These are phyloP conservation scores for Xylariaceae sp. DNA, from an alignment of 2,329 filamentous ascomycete species.

Conservation along the genomic window DNA sequence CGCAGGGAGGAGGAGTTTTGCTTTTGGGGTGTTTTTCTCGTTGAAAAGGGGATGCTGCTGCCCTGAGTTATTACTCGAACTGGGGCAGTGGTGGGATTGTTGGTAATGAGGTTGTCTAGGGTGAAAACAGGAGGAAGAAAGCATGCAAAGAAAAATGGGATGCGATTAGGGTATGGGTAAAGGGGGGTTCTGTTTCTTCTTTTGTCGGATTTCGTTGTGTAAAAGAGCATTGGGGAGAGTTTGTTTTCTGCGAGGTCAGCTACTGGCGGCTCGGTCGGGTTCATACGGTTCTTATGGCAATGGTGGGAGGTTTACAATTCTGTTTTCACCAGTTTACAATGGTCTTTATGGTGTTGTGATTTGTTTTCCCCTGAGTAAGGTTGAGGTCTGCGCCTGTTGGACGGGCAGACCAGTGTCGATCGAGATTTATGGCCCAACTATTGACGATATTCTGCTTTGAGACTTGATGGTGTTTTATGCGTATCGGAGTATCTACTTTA, in stretches of 20 bases:
- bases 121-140: background rate
- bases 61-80: slow-evolving; percentile 11
- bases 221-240: slow-evolving; percentile 18
- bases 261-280: slow-evolving; percentile 13
- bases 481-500: too few relatives aligned
- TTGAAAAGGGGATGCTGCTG: background rate
- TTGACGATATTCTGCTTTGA: too few relatives aligned
- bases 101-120: slow-evolving; percentile 12
- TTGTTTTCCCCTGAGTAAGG: too few relatives aligned
- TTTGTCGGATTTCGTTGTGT: slow-evolving; percentile 4
- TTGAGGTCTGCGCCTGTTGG: too few relatives aligned
- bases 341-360: slow-evolving; percentile 12
- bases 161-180: slow-evolving; percentile 8
- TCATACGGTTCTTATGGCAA: slow-evolving; percentile 6
- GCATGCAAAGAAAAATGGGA: slow-evolving; percentile 8
- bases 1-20: background rate
- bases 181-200: slow-evolving; percentile 7
- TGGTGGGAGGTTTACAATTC: slow-evolving; percentile 9
- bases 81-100: slow-evolving; percentile 11
- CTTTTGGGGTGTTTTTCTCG: background rate
- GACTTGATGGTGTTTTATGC: too few relatives aligned
- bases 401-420: too few relatives aligned
- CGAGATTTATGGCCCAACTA: too few relatives aligned
- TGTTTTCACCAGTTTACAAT: slow-evolving; percentile 16
- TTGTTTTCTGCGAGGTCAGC: slow-evolving; percentile 7